Base-by-base conservation (phyloP, 805 yeast species). In the Wickerhamiella dianesei region DNA sequence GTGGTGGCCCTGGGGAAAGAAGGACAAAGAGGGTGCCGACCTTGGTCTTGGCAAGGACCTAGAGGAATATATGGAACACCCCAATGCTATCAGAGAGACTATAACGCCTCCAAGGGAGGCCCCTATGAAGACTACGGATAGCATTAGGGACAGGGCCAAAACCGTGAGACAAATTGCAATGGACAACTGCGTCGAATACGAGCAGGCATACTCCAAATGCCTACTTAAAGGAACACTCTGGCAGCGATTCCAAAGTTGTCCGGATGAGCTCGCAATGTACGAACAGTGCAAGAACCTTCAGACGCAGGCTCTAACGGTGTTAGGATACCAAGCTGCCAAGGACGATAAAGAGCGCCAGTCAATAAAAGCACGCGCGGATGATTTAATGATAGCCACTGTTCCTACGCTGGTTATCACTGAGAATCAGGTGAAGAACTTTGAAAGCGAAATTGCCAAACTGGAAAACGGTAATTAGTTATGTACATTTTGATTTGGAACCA, bases 171-270 rank as follows among this genome's bases (percentile, higher is more conserved):
- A 57, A 43, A 54, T 56, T 2, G 64, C 65, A 17, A 46, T 57
- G 49, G 60, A 61, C 43, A 61, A 61, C 48, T 61, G 65, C 42
- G 61, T 59, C 3, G 65, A 61, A 48, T 57, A 47, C 43, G 62
- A 59, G 35, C 45, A 44, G 22, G 59, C 58, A 14, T 55, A 51
- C 29, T 50, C 62, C 5, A 45, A 52, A 29, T 61, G 64, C 40
- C 43, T 59, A 3, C 47, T 46, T n/a, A 37, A 47, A 2, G 64
- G 64, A 12, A 44, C 54, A 3, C 43, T 56, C 20, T 47, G 49
- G 47, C 57, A 56, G 25, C 40, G 58, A 21, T 40, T 59, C 32
- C 43, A 52, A 16, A 43, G 55, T 37, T 61, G 65, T 48, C 55
- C 53, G 8, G 35, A 50, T 16, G 53, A 55, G 37, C 47, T 48